phyloP scores from a whole-genome alignment of 2,329 filamentous ascomycete species.

The Pseudogymnoascus sp. region DNA sequence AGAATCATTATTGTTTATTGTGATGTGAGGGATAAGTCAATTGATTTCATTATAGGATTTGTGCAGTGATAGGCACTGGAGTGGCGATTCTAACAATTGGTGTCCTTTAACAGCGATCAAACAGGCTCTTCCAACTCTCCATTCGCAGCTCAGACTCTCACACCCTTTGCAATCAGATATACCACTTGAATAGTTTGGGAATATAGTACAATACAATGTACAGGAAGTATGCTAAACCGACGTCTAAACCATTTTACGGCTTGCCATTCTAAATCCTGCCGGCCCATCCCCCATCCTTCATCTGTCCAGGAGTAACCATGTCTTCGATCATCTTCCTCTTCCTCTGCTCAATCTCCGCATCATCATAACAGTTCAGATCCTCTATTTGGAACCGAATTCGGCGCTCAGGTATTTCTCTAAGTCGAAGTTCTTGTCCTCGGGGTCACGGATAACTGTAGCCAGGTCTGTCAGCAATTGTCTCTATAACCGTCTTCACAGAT shows the following conservation, averaged over 20 bases:
- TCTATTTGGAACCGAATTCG: conserved; percentile 30
- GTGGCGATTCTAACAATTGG: no score
- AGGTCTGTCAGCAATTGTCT: conserved; percentile 3
- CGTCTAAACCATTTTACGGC: conserved; percentile 28
- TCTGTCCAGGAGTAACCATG: conserved; percentile 2
- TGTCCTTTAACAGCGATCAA: background rate
- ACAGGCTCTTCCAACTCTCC: background rate
- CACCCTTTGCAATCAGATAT: background rate
- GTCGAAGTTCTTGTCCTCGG: conserved; percentile 84
- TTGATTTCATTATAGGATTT: background rate
- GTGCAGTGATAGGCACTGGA: background rate
- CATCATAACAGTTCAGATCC: conserved; percentile 11
- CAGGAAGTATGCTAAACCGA: conserved; percentile 29
- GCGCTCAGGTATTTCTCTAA: conserved; percentile 75
- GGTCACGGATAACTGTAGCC: conserved; percentile 61
- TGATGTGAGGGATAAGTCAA: background rate
- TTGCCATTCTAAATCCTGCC: conserved; percentile 11
- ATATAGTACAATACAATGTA: conserved; percentile 33
- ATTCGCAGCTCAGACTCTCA: background rate
- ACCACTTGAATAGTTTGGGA: conserved; percentile 7
- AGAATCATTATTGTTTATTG: background rate
- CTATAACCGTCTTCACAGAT: background rate
- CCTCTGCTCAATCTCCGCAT: conserved; percentile 3
- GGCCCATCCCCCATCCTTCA: background rate
- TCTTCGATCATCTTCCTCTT: conserved; percentile 11